Percentiles rank a stretch among this genome's conserved stretches.
phyloP scores from a whole-genome alignment of 495 filamentous ascomycete species.

The Lasiosphaeria hispida region DNA sequence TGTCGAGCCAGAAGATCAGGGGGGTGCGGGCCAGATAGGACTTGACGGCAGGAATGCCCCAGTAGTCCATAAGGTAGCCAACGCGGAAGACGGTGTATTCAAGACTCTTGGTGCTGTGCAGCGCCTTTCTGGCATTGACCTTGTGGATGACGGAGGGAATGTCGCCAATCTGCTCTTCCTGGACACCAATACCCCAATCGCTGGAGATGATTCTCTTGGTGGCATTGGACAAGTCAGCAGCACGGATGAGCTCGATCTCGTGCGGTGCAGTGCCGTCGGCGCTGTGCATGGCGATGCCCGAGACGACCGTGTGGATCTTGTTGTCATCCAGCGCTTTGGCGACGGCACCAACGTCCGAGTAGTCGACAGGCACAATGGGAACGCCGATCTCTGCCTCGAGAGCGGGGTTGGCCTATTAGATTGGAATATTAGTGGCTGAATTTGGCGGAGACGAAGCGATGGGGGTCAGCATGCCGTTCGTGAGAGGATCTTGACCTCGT shows the following conservation, averaged over 20 bases:
- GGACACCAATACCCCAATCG: slow-evolving; percentile 37
- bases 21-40: slow-evolving; percentile 41
- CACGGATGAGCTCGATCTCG: slow-evolving; percentile 46
- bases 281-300: slow-evolving; percentile 37
- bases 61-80: slow-evolving; percentile 59
- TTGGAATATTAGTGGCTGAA: not conserved
- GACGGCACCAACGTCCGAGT: slow-evolving; percentile 39
- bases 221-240: slow-evolving; percentile 42
- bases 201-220: slow-evolving; percentile 52
- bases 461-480: slow-evolving; percentile 32
- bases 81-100: slow-evolving; percentile 49
- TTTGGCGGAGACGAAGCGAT: not conserved
- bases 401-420: slow-evolving; percentile 15
- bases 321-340: slow-evolving; percentile 43
- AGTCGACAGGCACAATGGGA: slow-evolving; percentile 39
- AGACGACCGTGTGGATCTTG: slow-evolving; percentile 53
- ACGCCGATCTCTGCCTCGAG: slow-evolving; percentile 25
- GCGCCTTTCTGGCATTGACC: slow-evolving; percentile 16
- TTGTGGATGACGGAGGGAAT: slow-evolving; percentile 21
- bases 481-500: slow-evolving; percentile 45
- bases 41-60: slow-evolving; percentile 44
- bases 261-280: slow-evolving; percentile 12
- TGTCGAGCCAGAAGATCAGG: slow-evolving; percentile 44
- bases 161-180: slow-evolving; percentile 18
- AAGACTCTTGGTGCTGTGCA: slow-evolving; percentile 31